Base-by-base conservation (phyloP, 208 protist species). In the Jaenimonas drosophilae region DNA sequence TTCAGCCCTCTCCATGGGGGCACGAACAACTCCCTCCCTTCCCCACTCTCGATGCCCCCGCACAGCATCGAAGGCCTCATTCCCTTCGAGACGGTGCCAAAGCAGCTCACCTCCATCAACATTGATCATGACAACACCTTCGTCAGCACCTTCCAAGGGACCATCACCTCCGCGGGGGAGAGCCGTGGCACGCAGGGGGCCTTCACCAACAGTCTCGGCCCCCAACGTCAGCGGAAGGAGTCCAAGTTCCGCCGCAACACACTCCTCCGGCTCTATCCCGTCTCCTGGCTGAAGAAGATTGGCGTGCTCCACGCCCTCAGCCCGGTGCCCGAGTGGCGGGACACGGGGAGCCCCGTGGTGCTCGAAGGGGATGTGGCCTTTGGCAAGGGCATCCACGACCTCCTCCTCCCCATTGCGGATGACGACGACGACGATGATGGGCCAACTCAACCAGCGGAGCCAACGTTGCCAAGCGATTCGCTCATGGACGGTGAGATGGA, bases 211-310 rank as follows among this genome's bases (percentile, higher is more conserved):
- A 55, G 32, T 21, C 41, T 43, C 7, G 51, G 40, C 5, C 45
- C 44, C 12, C 59, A 54, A 50, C 28, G 36, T 6, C 30, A 16
- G 32, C 54, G 31, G 11, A 58, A 41, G 29, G 51, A 9, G 21
- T 23, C 3, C 9, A 50, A 50, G 29, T 40, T 41, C 42, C 3
- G 29, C 16, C 41, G 51, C 0, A 77, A 77, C 63, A 46, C 56
- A 0, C 69, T 77, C 19, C 38, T 77, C 1, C 62, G 28, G 28
- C 41, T 44, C 41, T 77, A 77, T 49, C 69, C 69, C 1, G 34
- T 65, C n/a, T 9, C 62, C 14, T 46, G 59, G 32, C 57, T 77
- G 30, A 57, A 56, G 3, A 58, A 69, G 45, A 60, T 77, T 28
- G 62, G 63, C 2, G 49, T 77, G 26, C 12, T 72, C 24, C 55